phyloP scores from a whole-genome alignment of 768 basidiomycete genomes.

The Termitomyces sp. region DNA sequence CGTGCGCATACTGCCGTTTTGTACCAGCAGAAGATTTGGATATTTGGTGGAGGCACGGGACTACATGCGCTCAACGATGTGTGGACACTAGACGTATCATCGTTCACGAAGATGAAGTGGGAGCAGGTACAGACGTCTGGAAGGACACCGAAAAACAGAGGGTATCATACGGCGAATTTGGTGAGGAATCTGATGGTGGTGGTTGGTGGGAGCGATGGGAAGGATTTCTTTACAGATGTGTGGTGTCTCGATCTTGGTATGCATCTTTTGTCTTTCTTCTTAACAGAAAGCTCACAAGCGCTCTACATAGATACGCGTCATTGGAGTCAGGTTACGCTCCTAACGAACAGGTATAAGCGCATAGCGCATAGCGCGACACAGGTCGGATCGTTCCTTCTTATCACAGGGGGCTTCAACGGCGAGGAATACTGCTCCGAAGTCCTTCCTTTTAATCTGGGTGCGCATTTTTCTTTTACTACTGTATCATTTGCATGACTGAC shows the following conservation, averaged over 20 bases:
- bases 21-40: constrained; percentile 67
- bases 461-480: constrained; percentile 7
- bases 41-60: constrained; percentile 96
- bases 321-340: constrained; percentile 44
- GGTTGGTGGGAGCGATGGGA: constrained; percentile 88
- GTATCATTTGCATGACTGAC: not conserved
- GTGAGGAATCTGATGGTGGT: constrained; percentile 84
- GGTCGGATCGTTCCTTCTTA: constrained; percentile 89
- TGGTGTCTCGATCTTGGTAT: constrained; percentile 84
- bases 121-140: constrained; percentile 52
- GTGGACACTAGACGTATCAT: constrained; percentile 76
- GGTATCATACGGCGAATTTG: constrained; percentile 90
- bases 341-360: constrained; percentile 46
- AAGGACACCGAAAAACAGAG: constrained; percentile 59
- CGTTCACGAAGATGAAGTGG: constrained; percentile 27
- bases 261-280: constrained; percentile 19
- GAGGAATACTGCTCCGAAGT: constrained; percentile 69
- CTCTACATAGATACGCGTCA: constrained; percentile 39
- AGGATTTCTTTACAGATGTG: constrained; percentile 83
- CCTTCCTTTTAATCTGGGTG: constrained; percentile 85
- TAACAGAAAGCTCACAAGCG: not conserved
- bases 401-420: constrained; percentile 88
- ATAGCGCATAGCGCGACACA: constrained; percentile 86
- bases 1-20: constrained; percentile 86
- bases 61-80: constrained; percentile 86